Base-by-base conservation (phyloP, 768 basidiomycete species). In the Pulveroboletus ravenelii region DNA sequence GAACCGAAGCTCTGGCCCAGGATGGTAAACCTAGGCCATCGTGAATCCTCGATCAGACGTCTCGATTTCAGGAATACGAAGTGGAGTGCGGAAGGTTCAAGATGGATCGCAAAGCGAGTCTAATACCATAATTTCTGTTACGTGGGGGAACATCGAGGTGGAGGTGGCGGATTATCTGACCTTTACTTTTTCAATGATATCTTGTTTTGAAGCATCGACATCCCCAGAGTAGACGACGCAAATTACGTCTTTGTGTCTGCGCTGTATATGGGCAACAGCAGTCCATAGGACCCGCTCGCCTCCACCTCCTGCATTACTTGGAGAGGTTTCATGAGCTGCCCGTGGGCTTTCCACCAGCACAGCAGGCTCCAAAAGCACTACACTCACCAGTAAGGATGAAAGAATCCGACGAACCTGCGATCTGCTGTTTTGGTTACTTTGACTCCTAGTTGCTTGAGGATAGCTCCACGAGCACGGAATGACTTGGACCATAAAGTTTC, bases 201-300 rank as follows among this genome's bases (percentile, higher is more conserved):
- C 75, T 18, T 82, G 77, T 65, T 97, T 96, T 3, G 83, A 79
- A 2, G 82, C 82, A 51, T 89, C 87, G 13, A 73, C 69, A 64
- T 99, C 95, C 5, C 95, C 95, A 29, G 85, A 92, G 67, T 97
- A 99, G 29, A 99, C 82, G 23, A 93, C 78, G 48, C 75, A 85
- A 32, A 95, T 63, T 9, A 86, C 65, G 50, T 87, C 72, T 4
- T 77, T 78, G 51, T 87, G 78, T 15, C 77, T 74, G 18, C 79
- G 76, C 61, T 96, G 93, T 46, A 89, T 72, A 52, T 82, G 78
- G 0, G 84, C 78, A 30, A 97, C 78, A 1, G 93, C 94, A 0
- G 89, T 85, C 93, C 94, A 97, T 0, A 99, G 71, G 1, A 99
- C 96, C 1, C 93, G 82, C 68, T 98, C 95, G 1, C 96, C 95